These are phyloP conservation scores for Multifurca ochricompacta DNA, from an alignment of 768 basidiomycete species.

Conservation along the genomic window DNA sequence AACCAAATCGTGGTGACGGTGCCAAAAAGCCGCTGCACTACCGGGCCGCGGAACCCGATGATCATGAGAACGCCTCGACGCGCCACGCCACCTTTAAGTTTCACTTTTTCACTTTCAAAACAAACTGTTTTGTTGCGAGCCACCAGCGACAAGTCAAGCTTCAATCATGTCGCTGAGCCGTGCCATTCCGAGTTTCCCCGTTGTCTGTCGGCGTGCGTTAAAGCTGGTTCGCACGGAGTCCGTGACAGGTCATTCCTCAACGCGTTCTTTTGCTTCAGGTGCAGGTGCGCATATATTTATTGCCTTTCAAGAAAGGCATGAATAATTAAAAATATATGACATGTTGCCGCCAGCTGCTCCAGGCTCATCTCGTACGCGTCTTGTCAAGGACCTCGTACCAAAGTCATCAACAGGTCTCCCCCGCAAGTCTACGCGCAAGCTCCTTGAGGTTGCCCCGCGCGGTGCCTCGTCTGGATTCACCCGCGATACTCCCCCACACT, in stretches of 20 bases:
- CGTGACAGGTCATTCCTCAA: not conserved
- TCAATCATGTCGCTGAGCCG: not conserved
- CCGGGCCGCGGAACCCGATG: too few species aligned
- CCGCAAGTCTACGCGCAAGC: slow-evolving; percentile 6
- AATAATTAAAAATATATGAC: not conserved
- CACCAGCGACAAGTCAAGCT: not conserved
- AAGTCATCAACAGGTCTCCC: not conserved
- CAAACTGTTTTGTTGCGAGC: too few species aligned
- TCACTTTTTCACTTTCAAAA: too few species aligned
- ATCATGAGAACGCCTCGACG: too few species aligned
- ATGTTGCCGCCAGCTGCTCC: slow-evolving; percentile 31
- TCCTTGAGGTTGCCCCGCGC: slow-evolving; percentile 17
- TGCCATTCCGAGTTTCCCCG: not conserved
- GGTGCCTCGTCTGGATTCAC: not conserved
- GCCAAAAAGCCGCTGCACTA: too few species aligned
- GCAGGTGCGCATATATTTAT: not conserved
- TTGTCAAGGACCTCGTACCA: slow-evolving; percentile 19
- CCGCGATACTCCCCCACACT: slow-evolving; percentile 5
- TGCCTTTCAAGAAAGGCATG: too few species aligned
- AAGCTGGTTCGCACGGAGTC: not conserved
- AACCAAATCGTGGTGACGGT: too few species aligned
- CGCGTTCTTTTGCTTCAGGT: slow-evolving; percentile 13
- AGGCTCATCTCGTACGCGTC: slow-evolving; percentile 17
- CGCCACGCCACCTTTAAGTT: too few species aligned
- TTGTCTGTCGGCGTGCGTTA: not conserved